phyloP scores from a whole-genome alignment of 1,139 yeast genomes.

The Blastobotrys serpentis region DNA sequence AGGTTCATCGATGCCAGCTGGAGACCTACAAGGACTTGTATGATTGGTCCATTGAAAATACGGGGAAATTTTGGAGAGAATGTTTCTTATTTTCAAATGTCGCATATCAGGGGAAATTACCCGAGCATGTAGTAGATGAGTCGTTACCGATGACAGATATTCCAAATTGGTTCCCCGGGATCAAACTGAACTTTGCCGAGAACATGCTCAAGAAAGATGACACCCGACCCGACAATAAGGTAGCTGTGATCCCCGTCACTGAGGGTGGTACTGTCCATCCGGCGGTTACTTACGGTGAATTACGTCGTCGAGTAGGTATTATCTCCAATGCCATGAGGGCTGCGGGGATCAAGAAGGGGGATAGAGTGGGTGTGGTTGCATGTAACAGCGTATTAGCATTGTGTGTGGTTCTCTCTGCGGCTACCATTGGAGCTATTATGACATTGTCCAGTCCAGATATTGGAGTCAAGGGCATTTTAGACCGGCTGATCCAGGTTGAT shows the following conservation, averaged over 20 bases:
- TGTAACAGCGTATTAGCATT: neutral
- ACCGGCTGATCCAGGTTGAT: conserved; percentile 3
- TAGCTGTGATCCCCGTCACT: neutral
- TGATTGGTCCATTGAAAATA: conserved; percentile 7
- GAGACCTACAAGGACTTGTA: conserved; percentile 3
- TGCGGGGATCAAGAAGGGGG: conserved; percentile 9
- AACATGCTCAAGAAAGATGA: neutral
- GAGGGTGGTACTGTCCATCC: neutral
- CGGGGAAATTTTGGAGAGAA: conserved; percentile 4
- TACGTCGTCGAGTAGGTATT: conserved; percentile 2
- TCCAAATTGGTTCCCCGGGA: conserved; percentile 8
- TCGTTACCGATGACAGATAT: neutral
- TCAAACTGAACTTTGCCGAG: conserved; percentile 3
- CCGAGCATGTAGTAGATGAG: conserved; percentile 6
- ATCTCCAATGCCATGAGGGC: conserved; percentile 4
- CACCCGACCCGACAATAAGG: neutral
- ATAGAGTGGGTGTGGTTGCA: conserved; percentile 4
- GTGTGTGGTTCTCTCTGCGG: conserved; percentile 2
- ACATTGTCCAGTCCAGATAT: conserved; percentile 7
- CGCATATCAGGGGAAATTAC: neutral
- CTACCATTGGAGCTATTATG: conserved; percentile 7
- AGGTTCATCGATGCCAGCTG: neutral
- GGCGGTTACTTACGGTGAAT: neutral
- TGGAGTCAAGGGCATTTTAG: conserved; percentile 7
- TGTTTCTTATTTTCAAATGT: neutral